Conservation (phyloP, 805 yeast genomes). For the Cyberlindnera bimundalis region DNA sequence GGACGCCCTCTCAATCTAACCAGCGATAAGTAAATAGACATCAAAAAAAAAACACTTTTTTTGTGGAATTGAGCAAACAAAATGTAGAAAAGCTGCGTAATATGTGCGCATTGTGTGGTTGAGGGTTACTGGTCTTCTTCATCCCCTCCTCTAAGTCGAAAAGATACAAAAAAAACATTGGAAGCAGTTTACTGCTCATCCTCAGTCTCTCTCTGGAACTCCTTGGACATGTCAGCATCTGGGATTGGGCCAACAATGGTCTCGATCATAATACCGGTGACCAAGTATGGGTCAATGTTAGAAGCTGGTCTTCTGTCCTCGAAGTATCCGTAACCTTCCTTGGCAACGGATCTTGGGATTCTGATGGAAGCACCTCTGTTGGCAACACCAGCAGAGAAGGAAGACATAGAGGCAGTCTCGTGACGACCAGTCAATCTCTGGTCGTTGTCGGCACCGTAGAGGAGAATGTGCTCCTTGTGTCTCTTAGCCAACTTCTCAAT, state of each 20-base stretch:
- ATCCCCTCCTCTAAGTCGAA: no score
- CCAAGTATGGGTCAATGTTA: constrained; percentile 98
- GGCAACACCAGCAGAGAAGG: constrained; percentile 96
- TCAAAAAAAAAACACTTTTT: constrained; percentile 1
- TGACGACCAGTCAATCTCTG: constrained; percentile 96
- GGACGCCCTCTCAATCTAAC: constrained; percentile 3
- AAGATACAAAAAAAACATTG: no score
- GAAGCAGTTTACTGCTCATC: constrained; percentile 12
- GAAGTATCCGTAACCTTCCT: constrained; percentile 96
- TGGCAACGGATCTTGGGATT: constrained; percentile 98
- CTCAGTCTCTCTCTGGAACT: constrained; percentile 70
- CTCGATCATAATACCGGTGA: constrained; percentile 97
- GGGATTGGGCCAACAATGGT: constrained; percentile 93
- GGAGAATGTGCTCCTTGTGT: constrained; percentile 92
- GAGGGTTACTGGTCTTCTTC: no score
- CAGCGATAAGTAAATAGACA: constrained; percentile 4
- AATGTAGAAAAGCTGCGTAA: not conserved
- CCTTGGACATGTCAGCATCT: constrained; percentile 92
- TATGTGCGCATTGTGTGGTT: no score
- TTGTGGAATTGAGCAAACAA: not conserved
- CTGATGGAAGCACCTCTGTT: constrained; percentile 99
- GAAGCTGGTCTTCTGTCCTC: constrained; percentile 99
- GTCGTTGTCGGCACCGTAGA: constrained; percentile 95
- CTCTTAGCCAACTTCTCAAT: constrained; percentile 91
- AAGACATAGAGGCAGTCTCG: constrained; percentile 93